Conservation (phyloP, 2,329 filamentous ascomycete genomes). For the Apiospora koreana region DNA sequence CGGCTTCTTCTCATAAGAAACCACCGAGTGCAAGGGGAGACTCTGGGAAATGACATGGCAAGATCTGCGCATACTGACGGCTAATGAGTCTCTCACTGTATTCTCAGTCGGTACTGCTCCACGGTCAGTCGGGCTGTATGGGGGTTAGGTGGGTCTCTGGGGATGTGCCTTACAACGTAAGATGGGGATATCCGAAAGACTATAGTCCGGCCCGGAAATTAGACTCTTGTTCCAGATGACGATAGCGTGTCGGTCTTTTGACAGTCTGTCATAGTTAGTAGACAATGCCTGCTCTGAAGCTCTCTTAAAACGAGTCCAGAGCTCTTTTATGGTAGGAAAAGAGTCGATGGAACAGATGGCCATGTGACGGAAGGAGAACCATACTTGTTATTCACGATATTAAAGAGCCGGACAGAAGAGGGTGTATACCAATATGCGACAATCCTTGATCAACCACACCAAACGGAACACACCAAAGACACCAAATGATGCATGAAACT, state of each 20-base stretch:
- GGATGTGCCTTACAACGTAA: background rate
- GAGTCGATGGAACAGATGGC: background rate
- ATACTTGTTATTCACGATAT: background rate
- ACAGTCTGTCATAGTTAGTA: background rate
- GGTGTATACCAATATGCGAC: background rate
- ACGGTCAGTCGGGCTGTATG: background rate
- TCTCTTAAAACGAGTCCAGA: background rate
- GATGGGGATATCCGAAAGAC: constrained; percentile 8
- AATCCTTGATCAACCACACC: background rate
- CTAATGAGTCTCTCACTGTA: background rate
- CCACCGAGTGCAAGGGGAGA: background rate
- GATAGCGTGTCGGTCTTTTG: background rate
- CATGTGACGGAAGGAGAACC: background rate
- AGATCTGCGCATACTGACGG: background rate
- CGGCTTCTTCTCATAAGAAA: background rate
- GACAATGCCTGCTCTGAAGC: background rate
- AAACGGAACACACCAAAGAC: background rate
- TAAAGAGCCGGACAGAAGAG: background rate
- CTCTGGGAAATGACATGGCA: too few relatives aligned
- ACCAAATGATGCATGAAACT: background rate
- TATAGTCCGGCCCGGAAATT: constrained; percentile 5
- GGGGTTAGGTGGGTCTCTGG: background rate
- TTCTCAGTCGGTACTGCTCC: background rate
- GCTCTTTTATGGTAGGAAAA: background rate
- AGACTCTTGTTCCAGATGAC: background rate